A percentile compares a stretch with the other conserved stretches of the same genome.
Evolutionary conservation across 129 eudicot genomes (phyloP).

Genomic region (Chrysanthemum lavandulifolium): DNA sequence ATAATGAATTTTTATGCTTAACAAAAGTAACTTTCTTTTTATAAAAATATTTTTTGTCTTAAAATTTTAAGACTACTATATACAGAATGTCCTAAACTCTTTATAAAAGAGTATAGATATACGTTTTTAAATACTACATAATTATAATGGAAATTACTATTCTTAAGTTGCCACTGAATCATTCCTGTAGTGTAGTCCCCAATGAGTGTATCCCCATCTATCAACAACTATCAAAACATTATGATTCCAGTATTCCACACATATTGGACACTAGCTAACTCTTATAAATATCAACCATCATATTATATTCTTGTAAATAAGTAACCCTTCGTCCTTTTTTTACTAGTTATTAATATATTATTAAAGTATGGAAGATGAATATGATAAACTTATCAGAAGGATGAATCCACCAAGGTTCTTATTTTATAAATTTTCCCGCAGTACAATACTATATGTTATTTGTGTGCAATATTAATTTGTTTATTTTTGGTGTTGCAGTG

Average conservation of each 20-base stretch:
- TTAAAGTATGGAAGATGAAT: slow-evolving; percentile 59
- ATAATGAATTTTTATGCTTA: no score
- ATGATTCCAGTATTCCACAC: background rate
- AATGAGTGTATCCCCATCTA: background rate
- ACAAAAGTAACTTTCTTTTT: no score
- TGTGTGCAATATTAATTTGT: background rate
- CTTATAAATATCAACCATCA: background rate
- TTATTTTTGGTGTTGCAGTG: slow-evolving; percentile 50
- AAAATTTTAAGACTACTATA: no score
- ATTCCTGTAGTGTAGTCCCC: slow-evolving; percentile 16
- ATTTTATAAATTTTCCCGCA: background rate
- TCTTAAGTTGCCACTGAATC: background rate
- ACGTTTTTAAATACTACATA: no score
- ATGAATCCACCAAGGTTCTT: slow-evolving; percentile 83
- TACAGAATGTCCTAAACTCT: no score
- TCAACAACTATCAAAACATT: background rate
- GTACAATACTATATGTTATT: background rate
- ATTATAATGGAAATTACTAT: no score
- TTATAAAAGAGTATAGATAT: no score
- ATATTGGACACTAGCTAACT: slow-evolving; percentile 7
- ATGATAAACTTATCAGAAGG: slow-evolving; percentile 72
- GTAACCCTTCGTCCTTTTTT: no score
- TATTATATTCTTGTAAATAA: background rate
- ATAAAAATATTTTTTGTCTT: no score
- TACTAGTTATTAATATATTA: no score